Evolutionary conservation across 2,329 filamentous ascomycete genomes (phyloP), one percentile per base, ranked within the genome.

Genomic region (Diaporthe citriasiana): DNA sequence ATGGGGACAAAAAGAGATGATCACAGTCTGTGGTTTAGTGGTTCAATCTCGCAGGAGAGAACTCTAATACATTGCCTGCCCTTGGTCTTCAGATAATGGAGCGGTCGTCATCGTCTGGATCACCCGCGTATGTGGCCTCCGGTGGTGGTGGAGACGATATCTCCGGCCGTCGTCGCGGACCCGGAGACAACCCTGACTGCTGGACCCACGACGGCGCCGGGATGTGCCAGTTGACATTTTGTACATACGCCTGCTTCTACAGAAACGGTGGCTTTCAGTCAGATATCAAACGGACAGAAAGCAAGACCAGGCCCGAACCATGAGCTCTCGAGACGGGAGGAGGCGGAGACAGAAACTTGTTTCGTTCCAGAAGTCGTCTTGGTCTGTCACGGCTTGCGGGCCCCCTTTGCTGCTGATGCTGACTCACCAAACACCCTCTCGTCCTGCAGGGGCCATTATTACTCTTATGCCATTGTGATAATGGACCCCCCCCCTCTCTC

Each of bases 311-410:
- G 63, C 63, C 47, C 47, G 25, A 19, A 25, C 63, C 45, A 66
- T 50, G 42, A 17, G 45, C 15, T 12, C 33, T 15, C 33, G 45
- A 51, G 45, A 51, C 63, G 45, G 38, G 57, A 45, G 1, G 22
- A 30, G 38, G 38, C 9, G 38, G 7, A 4, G 33, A 38, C 57
- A 15, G 63, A 66, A 66, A 66, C 63, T 66, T 66, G 63, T 66
- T 51, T 66, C 45, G 63, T 66, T 51, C 45, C 63, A 66, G 63
- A 66, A 66, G 45, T 27, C 63, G 63, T 51, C 63, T 66, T 66
- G 45, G 63, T 66, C 63, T n/a, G 63, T 66, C 47, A 51, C 63
- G 63, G 45, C 45, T 66, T 4, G 27, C 15, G n/a, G 27, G n/a
- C n/a, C 17, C 38, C 59, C 59, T 42, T 30, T 50, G 60, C 45